These are phyloP conservation scores for Botrytis elliptica DNA, from an alignment of 2,329 filamentous ascomycete genomes.

Conservation along the genomic window DNA sequence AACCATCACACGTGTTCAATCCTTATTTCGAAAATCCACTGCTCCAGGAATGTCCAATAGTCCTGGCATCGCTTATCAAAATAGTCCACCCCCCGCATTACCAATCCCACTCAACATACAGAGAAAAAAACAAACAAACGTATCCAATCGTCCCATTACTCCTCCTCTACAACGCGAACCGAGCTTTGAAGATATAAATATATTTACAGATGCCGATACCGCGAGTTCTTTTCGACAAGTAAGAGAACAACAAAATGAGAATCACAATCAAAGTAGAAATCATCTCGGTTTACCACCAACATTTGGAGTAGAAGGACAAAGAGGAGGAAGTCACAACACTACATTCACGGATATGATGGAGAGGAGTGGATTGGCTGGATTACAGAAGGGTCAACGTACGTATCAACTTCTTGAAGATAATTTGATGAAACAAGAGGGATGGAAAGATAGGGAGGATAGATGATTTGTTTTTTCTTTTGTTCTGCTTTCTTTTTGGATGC, in stretches of 20 bases:
- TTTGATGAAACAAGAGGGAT: neutral
- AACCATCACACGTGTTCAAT: constrained; percentile 31
- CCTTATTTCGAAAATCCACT: constrained; percentile 34
- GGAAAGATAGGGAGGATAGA: neutral
- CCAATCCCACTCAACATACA: constrained; percentile 31
- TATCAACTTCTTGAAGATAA: constrained; percentile 18
- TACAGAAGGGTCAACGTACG: constrained; percentile 38
- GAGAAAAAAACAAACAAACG: neutral
- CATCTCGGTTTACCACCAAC: neutral
- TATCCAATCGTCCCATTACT: constrained; percentile 33
- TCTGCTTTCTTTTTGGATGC: neutral
- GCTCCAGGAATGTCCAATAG: neutral
- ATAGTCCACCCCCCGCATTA: constrained; percentile 20
- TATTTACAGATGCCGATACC: constrained; percentile 51
- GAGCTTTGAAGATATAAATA: constrained; percentile 51
- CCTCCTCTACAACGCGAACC: constrained; percentile 45
- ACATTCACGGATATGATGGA: constrained; percentile 57
- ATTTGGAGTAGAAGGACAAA: neutral
- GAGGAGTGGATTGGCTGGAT: constrained; percentile 43
- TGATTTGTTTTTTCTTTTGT: neutral
- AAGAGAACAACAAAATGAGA: constrained; percentile 9
- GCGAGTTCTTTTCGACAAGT: constrained; percentile 37
- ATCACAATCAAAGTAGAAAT: neutral
- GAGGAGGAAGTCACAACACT: constrained; percentile 36
- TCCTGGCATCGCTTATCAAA: neutral